Conservation (phyloP, 2,329 filamentous ascomycete species). For the Talaromyces rugulosus region DNA sequence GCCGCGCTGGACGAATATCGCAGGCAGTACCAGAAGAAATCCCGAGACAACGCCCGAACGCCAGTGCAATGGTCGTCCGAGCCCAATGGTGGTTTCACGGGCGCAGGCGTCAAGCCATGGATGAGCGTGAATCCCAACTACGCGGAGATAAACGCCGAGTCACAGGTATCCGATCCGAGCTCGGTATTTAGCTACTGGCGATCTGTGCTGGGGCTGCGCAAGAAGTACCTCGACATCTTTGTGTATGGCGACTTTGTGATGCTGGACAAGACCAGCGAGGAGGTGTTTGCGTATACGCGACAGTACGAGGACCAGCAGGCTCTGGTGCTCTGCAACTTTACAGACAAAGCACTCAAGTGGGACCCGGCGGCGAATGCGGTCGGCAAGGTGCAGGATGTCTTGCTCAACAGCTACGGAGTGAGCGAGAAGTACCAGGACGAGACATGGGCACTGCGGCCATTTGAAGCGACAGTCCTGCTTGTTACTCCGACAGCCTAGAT, state of each 20-base stretch:
- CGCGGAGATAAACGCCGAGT: conserved; percentile 53
- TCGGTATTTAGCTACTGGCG: conserved; percentile 62
- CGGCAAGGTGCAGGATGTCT: conserved; percentile 21
- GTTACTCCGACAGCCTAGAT: conserved; percentile 11
- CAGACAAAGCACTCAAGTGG: conserved; percentile 29
- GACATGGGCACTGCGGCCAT: conserved; percentile 30
- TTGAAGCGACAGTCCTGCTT: conserved; percentile 29
- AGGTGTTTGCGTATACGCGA: conserved; percentile 56
- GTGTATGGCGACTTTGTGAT: conserved; percentile 63
- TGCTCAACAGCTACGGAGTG: conserved; percentile 29
- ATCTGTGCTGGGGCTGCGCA: conserved; percentile 55
- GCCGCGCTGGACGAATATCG: conserved; percentile 26
- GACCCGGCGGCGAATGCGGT: conserved; percentile 26
- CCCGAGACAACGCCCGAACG: conserved; percentile 64
- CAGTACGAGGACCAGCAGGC: conserved; percentile 29
- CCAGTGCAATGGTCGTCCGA: conserved; percentile 68
- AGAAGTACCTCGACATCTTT: conserved; percentile 58
- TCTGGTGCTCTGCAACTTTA: conserved; percentile 35
- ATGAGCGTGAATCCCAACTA: conserved; percentile 66
- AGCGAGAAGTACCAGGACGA: conserved; percentile 17
- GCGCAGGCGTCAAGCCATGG: conserved; percentile 54
- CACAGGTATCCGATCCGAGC: conserved; percentile 32
- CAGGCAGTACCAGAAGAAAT: conserved; percentile 37
- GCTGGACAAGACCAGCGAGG: conserved; percentile 48
- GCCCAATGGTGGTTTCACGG: conserved; percentile 62